phyloP scores from a whole-genome alignment of 169 alveolate species.

The Cryptosporidium tyzzeri region DNA sequence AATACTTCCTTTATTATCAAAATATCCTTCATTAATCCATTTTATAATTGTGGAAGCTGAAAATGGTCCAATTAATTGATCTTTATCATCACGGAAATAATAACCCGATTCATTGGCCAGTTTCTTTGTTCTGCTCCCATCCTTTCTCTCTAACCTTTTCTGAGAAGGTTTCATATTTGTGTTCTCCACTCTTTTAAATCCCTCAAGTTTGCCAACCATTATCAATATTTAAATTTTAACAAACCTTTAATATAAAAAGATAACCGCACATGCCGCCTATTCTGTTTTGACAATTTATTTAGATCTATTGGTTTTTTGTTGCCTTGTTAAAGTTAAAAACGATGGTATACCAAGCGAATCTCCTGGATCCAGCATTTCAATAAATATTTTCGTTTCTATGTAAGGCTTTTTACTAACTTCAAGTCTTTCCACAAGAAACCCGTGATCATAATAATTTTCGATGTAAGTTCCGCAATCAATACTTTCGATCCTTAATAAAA shows the following conservation, averaged over 20 bases:
- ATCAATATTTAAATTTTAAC: not conserved
- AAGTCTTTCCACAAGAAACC: conserved; percentile 55
- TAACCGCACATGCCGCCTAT: conserved; percentile 39
- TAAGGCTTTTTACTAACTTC: conserved; percentile 71
- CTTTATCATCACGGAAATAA: conserved; percentile 61
- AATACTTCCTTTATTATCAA: conserved; percentile 54
- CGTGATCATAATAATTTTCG: conserved; percentile 65
- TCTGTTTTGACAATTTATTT: conserved; percentile 43
- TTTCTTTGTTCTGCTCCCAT: not conserved
- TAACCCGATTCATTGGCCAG: conserved; percentile 8
- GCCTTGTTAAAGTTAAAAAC: conserved; percentile 33
- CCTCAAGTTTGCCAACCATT: conserved; percentile 42
- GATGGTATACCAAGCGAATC: conserved; percentile 64
- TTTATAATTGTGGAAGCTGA: conserved; percentile 39
- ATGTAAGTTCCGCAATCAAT: conserved; percentile 55
- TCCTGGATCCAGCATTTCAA: conserved; percentile 71
- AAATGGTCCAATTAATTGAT: conserved; percentile 66
- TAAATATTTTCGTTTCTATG: conserved; percentile 66
- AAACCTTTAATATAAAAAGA: not conserved
- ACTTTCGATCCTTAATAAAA: conserved; percentile 54
- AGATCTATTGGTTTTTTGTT: conserved; percentile 37
- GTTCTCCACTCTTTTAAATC: conserved; percentile 19
- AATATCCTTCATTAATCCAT: conserved; percentile 72
- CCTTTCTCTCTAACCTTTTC: conserved; percentile 29
- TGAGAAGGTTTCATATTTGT: conserved; percentile 12